Evolutionary conservation across 2,329 filamentous ascomycete species (phyloP).

Genomic region (Aulographum hederae): DNA sequence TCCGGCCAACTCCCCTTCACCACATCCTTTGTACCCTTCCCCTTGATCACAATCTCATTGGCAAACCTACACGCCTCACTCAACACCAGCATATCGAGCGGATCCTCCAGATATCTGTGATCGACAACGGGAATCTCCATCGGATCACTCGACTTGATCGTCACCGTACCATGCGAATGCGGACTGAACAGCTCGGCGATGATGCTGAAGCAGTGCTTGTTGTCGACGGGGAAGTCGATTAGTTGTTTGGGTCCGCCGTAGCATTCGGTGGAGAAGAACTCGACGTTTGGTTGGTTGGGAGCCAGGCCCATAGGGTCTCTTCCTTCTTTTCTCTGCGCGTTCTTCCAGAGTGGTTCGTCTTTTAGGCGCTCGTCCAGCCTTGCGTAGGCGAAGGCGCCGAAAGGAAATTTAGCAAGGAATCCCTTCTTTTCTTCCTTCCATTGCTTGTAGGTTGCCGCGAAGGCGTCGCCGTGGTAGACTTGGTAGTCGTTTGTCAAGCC

Average conservation of each 20-base stretch:
- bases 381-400: slow-evolving; percentile 42
- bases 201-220: slow-evolving; percentile 38
- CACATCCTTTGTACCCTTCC: slow-evolving; percentile 37
- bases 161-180: slow-evolving; percentile 37
- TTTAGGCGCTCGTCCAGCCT: slow-evolving; percentile 41
- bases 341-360: slow-evolving; percentile 35
- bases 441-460: slow-evolving; percentile 27
- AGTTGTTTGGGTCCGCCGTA: slow-evolving; percentile 28
- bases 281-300: slow-evolving; percentile 37
- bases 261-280: slow-evolving; percentile 44
- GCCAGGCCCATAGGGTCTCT: slow-evolving; percentile 46
- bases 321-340: slow-evolving; percentile 23
- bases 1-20: slow-evolving; percentile 42
- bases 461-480: slow-evolving; percentile 32
- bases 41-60: slow-evolving; percentile 42
- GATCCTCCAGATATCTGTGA: slow-evolving; percentile 38
- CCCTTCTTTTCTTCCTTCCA: slow-evolving; percentile 42
- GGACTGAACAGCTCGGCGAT: slow-evolving; percentile 39
- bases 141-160: slow-evolving; percentile 29
- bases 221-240: slow-evolving; percentile 25
- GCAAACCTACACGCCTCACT: slow-evolving; percentile 38
- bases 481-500: background rate
- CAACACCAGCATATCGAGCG: slow-evolving; percentile 39
- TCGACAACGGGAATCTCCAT: slow-evolving; percentile 36
- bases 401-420: slow-evolving; percentile 41